Base-by-base conservation (phyloP, 805 yeast genomes). In the Yamadazyma paraphyllophila region DNA sequence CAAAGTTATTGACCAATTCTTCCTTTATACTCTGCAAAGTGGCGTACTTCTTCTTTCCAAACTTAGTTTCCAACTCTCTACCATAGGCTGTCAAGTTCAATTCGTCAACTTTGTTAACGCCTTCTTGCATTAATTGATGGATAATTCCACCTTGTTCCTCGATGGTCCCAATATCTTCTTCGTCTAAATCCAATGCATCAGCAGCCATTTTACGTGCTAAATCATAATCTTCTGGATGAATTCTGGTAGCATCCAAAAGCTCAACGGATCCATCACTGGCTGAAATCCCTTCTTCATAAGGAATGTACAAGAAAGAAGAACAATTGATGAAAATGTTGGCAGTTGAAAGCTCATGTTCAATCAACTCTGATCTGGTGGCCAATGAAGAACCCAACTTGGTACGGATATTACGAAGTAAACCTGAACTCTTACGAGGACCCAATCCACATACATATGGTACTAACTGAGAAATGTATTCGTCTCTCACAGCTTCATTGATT, bases 201-300 rank as follows among this genome's bases (percentile, higher is more conserved):
- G 96, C 94, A 7, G 97, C 98, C 91, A 94, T 94, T 63, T 94
- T 94, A 41, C 94, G 81, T 2, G 97, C 98, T 55, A 94, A 75
- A 52, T 88, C 96, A 63, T 94, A 94, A 67, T 94, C 99, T 66
- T 94, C 98, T 7, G 98, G 98, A 58, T 94, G 99, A 39, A 94
- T 90, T 69, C 99, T 80, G 0, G 99, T 94, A 41, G 94, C 91
- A 64, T 94, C 99, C 54, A 94, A 75, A 36, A 85, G 73, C 58
- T 92, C 97, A 30, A 85, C 78, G 24, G 83, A 81, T n/a, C 80
- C 69, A 47, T 82, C 83, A 39, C 77, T 75, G 11, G 61, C 57
- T 37, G 81, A 72, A 20, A 57, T 48, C 52, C 82, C 76, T 43
- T 82, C 79, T 45, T 79, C 85, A 52, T 72, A 75, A 1, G 89